Conservation (phyloP, 306 rosid species). For the Ormosia semicastrata region DNA sequence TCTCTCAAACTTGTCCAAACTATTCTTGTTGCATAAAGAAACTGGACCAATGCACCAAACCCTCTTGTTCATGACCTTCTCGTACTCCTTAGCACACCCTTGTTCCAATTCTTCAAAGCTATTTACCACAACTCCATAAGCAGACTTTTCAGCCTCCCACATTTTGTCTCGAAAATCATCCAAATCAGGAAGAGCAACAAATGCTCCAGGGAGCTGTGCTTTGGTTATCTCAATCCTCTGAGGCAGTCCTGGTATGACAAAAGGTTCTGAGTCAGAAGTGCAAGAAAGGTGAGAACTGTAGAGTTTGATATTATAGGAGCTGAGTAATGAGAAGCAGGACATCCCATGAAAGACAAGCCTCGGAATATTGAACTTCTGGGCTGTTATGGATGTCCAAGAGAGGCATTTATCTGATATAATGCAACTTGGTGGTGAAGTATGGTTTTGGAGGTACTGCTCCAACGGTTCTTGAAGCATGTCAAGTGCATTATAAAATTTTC, state of each 20-base stretch:
- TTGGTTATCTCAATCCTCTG: constrained; percentile 47
- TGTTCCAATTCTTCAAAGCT: constrained; percentile 66
- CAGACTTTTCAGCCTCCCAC: constrained; percentile 52
- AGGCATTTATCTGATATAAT: constrained; percentile 70
- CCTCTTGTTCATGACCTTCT: constrained; percentile 43
- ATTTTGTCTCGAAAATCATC: constrained; percentile 62
- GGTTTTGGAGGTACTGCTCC: constrained; percentile 44
- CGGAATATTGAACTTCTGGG: constrained; percentile 55
- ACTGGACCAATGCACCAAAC: constrained; percentile 86
- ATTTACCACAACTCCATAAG: constrained; percentile 69
- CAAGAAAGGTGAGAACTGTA: constrained; percentile 39
- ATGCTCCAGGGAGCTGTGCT: constrained; percentile 71
- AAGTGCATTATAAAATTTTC: constrained; percentile 61
- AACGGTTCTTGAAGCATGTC: constrained; percentile 63
- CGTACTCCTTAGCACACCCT: constrained; percentile 41
- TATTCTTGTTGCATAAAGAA: constrained; percentile 53
- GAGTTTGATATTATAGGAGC: constrained; percentile 53
- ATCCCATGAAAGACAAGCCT: constrained; percentile 73
- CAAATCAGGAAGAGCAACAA: constrained; percentile 54
- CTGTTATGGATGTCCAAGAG: constrained; percentile 58
- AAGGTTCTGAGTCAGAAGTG: constrained; percentile 42
- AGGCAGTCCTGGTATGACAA: constrained; percentile 56
- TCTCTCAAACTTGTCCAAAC: constrained; percentile 60
- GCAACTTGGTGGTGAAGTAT: constrained; percentile 49
- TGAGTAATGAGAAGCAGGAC: constrained; percentile 65